These are phyloP conservation scores for Lasiosphaeriaceae sp. DNA, from an alignment of 495 filamentous ascomycete species.

Conservation along the genomic window DNA sequence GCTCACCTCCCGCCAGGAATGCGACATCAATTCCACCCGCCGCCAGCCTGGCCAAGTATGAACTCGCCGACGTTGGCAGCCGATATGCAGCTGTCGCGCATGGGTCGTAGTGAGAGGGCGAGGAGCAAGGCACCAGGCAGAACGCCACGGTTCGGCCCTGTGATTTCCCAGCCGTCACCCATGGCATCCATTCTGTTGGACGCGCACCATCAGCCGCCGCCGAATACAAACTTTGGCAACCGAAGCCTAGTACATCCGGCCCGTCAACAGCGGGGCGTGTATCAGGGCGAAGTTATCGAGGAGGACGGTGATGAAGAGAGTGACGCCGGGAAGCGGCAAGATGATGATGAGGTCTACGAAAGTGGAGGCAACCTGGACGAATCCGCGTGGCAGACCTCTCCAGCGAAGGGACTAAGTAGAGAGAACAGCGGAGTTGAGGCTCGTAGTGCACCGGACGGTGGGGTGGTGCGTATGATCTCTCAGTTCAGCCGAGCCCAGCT, in stretches of 20 bases:
- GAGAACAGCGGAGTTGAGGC: conserved; percentile 33
- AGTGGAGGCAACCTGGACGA: conserved; percentile 43
- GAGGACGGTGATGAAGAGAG: conserved; percentile 57
- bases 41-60: conserved; percentile 69
- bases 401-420: conserved; percentile 35
- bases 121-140: conserved; percentile 22
- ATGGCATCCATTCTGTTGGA: conserved; percentile 77
- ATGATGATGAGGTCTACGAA: conserved; percentile 56
- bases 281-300: conserved; percentile 44
- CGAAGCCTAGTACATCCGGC: conserved; percentile 35
- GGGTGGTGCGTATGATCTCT: conserved; percentile 82
- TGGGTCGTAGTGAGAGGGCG: conserved; percentile 41
- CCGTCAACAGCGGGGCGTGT: conserved; percentile 37
- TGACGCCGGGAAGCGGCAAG: conserved; percentile 69
- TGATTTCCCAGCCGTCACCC: conserved; percentile 44
- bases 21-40: conserved; percentile 69
- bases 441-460: conserved; percentile 44
- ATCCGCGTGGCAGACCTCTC: conserved; percentile 52
- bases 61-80: conserved; percentile 58
- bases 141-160: conserved; percentile 32
- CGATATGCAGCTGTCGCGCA: conserved; percentile 50
- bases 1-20: conserved; percentile 44
- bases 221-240: conserved; percentile 39
- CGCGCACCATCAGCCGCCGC: conserved; percentile 83
- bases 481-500: conserved; percentile 86